Conservation (phyloP, 495 filamentous ascomycete species). For the Bathelium albidoporum region DNA sequence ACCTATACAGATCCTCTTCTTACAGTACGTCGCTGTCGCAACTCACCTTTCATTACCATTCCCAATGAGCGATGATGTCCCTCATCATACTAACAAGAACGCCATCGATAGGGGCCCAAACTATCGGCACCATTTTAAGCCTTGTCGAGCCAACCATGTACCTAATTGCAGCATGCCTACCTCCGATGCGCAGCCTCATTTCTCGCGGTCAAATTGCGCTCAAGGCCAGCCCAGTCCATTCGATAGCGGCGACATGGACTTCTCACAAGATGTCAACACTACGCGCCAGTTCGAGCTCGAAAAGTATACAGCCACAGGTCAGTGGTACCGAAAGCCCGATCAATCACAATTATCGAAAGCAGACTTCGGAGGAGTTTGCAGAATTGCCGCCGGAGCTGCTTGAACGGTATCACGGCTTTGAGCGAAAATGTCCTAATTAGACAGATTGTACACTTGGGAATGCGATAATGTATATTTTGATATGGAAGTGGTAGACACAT, state of each 20-base stretch:
- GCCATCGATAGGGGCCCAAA: background rate
- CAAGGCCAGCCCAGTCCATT: background rate
- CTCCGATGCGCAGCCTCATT: background rate
- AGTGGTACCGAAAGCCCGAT: background rate
- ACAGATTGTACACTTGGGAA: too few relatives aligned
- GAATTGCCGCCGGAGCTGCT: background rate
- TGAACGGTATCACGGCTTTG: background rate
- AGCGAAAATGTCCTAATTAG: too few relatives aligned
- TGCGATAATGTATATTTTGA: too few relatives aligned
- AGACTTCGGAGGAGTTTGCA: background rate
- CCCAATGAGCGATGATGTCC: background rate
- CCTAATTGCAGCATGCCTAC: background rate
- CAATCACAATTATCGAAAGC: background rate
- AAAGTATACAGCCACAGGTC: background rate
- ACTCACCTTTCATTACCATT: background rate
- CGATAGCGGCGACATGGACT: background rate
- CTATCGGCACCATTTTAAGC: background rate
- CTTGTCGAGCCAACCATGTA: constrained; percentile 1
- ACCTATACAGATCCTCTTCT: background rate
- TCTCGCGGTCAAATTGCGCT: background rate
- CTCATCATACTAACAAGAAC: background rate
- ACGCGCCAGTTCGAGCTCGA: background rate
- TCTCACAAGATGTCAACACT: background rate
- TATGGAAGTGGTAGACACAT: too few relatives aligned
- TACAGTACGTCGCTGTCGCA: background rate